A percentile compares a stretch with the other conserved stretches of the same genome.
Evolutionary conservation across 73 alveolate genomes (phyloP).

Genomic region (Diophrys appendiculata): DNA sequence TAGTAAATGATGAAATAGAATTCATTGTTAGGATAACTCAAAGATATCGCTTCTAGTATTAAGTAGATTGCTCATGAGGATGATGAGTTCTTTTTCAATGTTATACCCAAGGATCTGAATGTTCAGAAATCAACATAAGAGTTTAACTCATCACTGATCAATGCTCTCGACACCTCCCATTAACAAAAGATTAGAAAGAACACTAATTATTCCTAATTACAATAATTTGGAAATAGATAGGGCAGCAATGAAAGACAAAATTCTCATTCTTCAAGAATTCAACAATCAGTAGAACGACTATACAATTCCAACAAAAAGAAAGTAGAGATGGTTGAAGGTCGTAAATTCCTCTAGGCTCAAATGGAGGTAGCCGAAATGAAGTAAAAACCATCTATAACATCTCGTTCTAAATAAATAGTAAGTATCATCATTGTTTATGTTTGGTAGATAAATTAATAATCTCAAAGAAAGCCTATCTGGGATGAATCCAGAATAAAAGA

Average conservation of each 20-base stretch:
- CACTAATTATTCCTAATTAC: background rate
- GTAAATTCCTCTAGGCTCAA: background rate
- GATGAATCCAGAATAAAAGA: background rate
- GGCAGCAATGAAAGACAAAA: too few species aligned
- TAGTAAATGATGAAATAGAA: too few species aligned
- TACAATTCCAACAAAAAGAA: background rate
- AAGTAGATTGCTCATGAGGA: background rate
- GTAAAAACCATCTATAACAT: background rate
- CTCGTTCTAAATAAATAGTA: background rate
- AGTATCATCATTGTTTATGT: too few species aligned
- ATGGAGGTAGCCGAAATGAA: background rate
- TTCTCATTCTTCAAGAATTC: too few species aligned
- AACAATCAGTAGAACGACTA: background rate
- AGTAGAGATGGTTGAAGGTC: background rate
- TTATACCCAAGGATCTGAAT: background rate
- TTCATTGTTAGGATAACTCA: too few species aligned
- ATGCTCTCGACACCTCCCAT: too few species aligned
- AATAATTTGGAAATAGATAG: background rate
- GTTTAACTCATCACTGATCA: too few species aligned
- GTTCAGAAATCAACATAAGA: too few species aligned
- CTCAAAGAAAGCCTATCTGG: background rate
- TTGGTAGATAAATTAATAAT: too few species aligned
- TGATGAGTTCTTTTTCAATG: background rate
- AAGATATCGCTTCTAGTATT: background rate
- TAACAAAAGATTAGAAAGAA: too few species aligned